phyloP scores from a whole-genome alignment of 164 flowering plant species.

The Macadamia tetraphylla region DNA sequence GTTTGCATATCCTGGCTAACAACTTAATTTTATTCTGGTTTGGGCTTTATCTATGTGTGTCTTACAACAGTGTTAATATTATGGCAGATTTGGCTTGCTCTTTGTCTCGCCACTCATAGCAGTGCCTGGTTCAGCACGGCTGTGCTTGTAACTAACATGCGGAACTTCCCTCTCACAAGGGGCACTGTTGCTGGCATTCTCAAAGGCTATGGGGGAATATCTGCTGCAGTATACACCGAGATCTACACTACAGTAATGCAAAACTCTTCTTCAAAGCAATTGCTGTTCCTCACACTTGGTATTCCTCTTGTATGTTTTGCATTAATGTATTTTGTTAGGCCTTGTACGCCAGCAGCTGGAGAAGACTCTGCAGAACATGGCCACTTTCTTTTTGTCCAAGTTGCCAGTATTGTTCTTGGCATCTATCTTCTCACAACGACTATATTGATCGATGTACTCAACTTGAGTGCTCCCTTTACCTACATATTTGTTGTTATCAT shows the following conservation, averaged over 20 bases:
- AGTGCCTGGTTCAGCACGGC: slow-evolving; percentile 79
- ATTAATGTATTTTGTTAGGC: slow-evolving; percentile 66
- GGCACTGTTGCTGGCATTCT: slow-evolving; percentile 88
- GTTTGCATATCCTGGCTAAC: not conserved
- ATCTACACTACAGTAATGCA: slow-evolving; percentile 49
- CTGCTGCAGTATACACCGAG: slow-evolving; percentile 84
- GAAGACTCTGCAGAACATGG: slow-evolving; percentile 48
- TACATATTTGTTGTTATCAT: slow-evolving; percentile 43
- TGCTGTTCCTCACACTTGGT: slow-evolving; percentile 70
- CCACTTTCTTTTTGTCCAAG: slow-evolving; percentile 69
- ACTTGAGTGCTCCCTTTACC: slow-evolving; percentile 33
- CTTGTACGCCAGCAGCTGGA: slow-evolving; percentile 71
- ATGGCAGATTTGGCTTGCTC: slow-evolving; percentile 75
- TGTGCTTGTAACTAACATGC: slow-evolving; percentile 84
- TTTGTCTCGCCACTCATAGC: slow-evolving; percentile 66
- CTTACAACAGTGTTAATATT: not conserved
- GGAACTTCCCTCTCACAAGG: slow-evolving; percentile 76
- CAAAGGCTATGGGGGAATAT: slow-evolving; percentile 78
- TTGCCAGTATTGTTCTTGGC: slow-evolving; percentile 57
- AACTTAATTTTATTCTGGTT: not conserved
- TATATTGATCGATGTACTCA: slow-evolving; percentile 31
- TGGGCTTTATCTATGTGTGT: not conserved
- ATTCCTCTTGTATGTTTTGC: slow-evolving; percentile 59
- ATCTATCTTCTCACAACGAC: slow-evolving; percentile 69
- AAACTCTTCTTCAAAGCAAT: slow-evolving; percentile 52